Evolutionary conservation across 2,329 filamentous ascomycete genomes (phyloP), one percentile per base, ranked within the genome.

Genomic region (Pyricularia grisea): DNA sequence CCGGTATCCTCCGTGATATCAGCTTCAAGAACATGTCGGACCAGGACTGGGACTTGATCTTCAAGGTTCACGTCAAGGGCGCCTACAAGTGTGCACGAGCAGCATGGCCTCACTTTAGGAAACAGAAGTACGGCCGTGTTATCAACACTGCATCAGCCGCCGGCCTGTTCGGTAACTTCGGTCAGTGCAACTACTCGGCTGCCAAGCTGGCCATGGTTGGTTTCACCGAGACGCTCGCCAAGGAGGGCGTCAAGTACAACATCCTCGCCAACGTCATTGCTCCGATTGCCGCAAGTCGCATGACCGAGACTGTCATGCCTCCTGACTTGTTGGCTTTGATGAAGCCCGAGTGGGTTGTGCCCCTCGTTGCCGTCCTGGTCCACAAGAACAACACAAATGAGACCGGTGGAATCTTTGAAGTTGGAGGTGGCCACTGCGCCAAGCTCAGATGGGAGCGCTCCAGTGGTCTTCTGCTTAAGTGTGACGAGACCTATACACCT

Each of bases 11-110:
- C 71, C 91, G 94, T 71, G 94, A 98, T 82, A 80, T 98, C 77
- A 94, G 92, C 86, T 98, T 99, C 85, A 97, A 97, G 87, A 98
- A 98, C 83, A 96, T 98, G 88, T 95, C 91, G 80, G 95, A 99
- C 79, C 82, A 91, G 77, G 95, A 99, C 80, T 99, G 95, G 95
- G 94, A 99, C 78, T 83, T 97, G 74, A 92, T 97, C 78, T 92
- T 94, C 81, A 90, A 89, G 78, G 94, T 98, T 70, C 94, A 99
- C 81, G 89, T 97, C 75, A 91, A 89, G 77, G 95, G 95, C 74
- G 90, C 93, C 76, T 99, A 97, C 87, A 98, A 97, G 88, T 97
- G 92, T 79, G 87, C 95, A 71, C 90, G 89, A 79, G 95, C 95
- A 72, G 95, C 95, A 68, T 99, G 95, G 94, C 93, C 94, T 70